Evolutionary conservation across 345 rosid genomes (phyloP), one percentile per base, ranked within the genome.

Genomic region (Ceriops zippeliana): DNA sequence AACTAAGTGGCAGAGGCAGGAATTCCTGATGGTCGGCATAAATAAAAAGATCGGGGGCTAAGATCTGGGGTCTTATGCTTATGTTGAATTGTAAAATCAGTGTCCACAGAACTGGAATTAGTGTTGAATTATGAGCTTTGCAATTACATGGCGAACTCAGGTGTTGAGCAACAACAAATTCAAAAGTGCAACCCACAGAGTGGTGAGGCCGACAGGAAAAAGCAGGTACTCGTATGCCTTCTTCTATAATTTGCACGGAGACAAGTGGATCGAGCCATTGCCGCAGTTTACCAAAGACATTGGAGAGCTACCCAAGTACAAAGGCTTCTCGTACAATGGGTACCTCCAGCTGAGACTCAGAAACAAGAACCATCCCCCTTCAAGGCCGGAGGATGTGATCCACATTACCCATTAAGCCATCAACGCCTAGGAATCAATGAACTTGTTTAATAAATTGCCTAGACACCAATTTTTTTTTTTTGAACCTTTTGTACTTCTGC

Each of bases 151-250:
- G 58, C 4, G 58, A 20, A 30, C 13, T 1, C 65, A 87, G 86
- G 86, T 83, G 31, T 38, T 78, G 78, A 87, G 85, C 81, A 87
- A 85, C 81, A 77, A 85, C 26, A 83, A 79, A 54, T 81, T 85
- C 78, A 82, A 76, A 72, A 87, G 89, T 62, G 82, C 84, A 49
- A 82, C 80, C 1, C 87, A 83, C 70, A 71, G 85, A 21, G 89
- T 87, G 71, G 75, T 85, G 79, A 81, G 87, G 52, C 70, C 82
- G 0, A 20, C 52, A 62, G 84, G 73, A 20, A 74, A 42, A 52
- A 75, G 78, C 63, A 66, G 91, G 10, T 22, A 73, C 64, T 85
- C 89, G 15, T 80, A 73, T 61, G 85, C 81, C 16, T 83, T 83
- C 85, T 85, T 83, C 76, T 76, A 80, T 52, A 82, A 77, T 68